Evolutionary conservation across 257 asterid genomes (phyloP), one percentile per base, ranked within the genome.

Genomic region (Catharanthus roseus): DNA sequence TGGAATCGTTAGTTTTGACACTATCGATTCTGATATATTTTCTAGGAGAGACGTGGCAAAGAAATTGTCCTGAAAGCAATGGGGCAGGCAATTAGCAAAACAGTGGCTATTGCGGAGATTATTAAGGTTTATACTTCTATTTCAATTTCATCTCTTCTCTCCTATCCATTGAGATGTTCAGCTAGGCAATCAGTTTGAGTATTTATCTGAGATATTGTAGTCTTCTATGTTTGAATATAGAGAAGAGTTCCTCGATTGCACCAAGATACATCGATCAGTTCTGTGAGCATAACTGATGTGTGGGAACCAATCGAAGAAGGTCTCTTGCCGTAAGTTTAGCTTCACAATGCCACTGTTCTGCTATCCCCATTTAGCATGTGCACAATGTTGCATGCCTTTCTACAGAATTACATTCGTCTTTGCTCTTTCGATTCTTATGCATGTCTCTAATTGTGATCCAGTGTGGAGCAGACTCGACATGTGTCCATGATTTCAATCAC

Each of bases 241-340:
- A 89, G 83, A 82, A 91, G 96, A 77, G 79, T 83, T 77, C 97
- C 96, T 75, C 83, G 77, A 49, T 75, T 93, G 82, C 90, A 93
- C 81, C 99, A 93, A 65, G 96, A 91, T 79, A 89, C 96, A 64
- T 83, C 89, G 63, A 91, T 93, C 77, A 85, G 96, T 81, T 93
- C 99, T 61, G 81, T 89, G 75, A 93, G 96, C 86, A 88, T 93
- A 66, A 89, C 93, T 1, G 99, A 93, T 74, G 82, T 89, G 18
- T 93, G 95, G 86, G 99, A 91, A 80, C 97, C 99, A 82, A 86
- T 93, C 80, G 99, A 93, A 84, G 97, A 93, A 85, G 99, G 99
- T 68, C 99, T 93, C 79, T 83, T 89, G 84, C 92, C 80, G 99
- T 93, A 80, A 79, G 93, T 81, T 78, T 44, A 56, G 49, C 53